Conservation (phyloP, 768 basidiomycete species). For the Leucocoprinus birnbaumii region DNA sequence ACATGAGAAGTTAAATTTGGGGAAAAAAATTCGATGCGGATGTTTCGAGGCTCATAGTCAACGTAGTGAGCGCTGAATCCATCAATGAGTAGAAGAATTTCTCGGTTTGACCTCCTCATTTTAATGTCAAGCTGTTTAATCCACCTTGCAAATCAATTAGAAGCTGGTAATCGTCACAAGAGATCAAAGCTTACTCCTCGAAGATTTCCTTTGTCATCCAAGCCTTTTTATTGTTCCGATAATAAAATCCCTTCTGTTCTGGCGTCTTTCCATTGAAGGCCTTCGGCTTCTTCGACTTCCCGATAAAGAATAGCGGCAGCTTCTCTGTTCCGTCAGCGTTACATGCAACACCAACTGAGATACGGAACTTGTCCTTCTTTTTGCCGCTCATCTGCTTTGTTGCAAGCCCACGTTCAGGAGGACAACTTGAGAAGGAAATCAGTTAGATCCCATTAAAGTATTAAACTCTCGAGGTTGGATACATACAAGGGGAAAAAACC, state of each 20-base stretch:
- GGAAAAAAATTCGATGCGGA: conserved; percentile 24
- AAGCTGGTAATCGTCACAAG: not conserved
- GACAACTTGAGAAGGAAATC: conserved; percentile 10
- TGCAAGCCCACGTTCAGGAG: conserved; percentile 28
- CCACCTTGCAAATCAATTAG: conserved; percentile 16
- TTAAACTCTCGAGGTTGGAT: not conserved
- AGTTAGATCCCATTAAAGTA: not conserved
- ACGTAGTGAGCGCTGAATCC: conserved; percentile 30
- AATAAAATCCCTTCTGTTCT: conserved; percentile 28
- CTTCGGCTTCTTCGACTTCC: conserved; percentile 25
- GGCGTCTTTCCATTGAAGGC: conserved; percentile 25
- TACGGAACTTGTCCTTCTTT: conserved; percentile 26
- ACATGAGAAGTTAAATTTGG: conserved; percentile 35
- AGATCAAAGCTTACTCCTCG: conserved; percentile 24
- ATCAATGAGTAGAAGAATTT: conserved; percentile 26
- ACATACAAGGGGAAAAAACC: conserved; percentile 15
- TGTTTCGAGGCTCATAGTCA: conserved; percentile 23
- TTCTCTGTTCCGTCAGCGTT: conserved; percentile 32
- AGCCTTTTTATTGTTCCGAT: conserved; percentile 32
- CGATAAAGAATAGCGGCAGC: conserved; percentile 29
- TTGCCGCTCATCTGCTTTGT: conserved; percentile 29
- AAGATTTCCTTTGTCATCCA: conserved; percentile 36
- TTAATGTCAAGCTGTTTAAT: conserved; percentile 22
- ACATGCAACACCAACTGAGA: conserved; percentile 23
- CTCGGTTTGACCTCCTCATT: conserved; percentile 17